Percentiles rank a stretch among this genome's conserved stretches.
phyloP scores from a whole-genome alignment of 192 early-diverging fungal species.

The Phycomyces nitens region DNA sequence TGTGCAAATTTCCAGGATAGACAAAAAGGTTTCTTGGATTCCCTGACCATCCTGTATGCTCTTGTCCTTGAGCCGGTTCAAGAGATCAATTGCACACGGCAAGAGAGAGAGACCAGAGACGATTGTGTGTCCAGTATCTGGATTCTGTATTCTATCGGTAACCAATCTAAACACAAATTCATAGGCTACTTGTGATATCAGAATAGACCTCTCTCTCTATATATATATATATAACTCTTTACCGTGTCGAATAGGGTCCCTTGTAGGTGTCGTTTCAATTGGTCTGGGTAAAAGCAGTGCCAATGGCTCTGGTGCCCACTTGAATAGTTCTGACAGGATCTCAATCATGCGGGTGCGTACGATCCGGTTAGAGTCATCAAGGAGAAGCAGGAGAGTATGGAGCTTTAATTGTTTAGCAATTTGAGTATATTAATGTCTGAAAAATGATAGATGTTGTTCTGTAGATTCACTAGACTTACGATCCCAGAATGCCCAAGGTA shows the following conservation, averaged over 20 bases:
- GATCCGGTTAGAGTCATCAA: conserved; percentile 21
- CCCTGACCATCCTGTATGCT: no score
- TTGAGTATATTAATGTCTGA: no score
- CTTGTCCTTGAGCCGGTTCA: background rate
- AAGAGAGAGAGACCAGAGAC: background rate
- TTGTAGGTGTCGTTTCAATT: background rate
- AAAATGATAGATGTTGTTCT: background rate
- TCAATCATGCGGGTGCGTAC: conserved; percentile 43
- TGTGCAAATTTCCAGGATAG: no score
- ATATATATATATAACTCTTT: no score
- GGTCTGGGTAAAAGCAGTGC: conserved; percentile 17
- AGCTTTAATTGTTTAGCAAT: no score
- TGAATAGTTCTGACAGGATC: conserved; percentile 39
- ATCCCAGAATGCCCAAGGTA: conserved; percentile 40
- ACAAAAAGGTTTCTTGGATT: no score
- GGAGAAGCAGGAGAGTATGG: conserved; percentile 28
- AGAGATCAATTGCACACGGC: background rate
- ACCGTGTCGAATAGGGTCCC: background rate
- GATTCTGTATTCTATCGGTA: conserved; percentile 1
- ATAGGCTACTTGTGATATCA: background rate
- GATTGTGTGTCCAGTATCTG: background rate
- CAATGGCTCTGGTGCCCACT: conserved; percentile 38
- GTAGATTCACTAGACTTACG: conserved; percentile 21
- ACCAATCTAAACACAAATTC: background rate
- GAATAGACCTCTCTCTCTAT: background rate